These are phyloP conservation scores for Hemerocallis citrina DNA, from an alignment of 106 monocot species.

Conservation along the genomic window DNA sequence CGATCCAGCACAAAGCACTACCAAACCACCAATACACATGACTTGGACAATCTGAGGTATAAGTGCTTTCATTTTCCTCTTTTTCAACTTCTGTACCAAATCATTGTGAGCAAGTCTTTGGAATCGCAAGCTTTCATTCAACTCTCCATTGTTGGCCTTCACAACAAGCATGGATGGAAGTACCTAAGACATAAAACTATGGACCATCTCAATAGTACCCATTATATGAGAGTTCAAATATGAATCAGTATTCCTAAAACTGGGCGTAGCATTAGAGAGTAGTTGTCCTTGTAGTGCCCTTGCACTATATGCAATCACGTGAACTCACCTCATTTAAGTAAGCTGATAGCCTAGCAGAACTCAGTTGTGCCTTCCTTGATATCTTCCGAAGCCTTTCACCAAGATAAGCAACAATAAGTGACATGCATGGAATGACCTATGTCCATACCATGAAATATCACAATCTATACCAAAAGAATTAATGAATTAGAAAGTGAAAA, in stretches of 20 bases:
- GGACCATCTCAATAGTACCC: constrained; percentile 10
- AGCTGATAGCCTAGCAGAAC: constrained; percentile 52
- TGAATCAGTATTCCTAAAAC: background rate
- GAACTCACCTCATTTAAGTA: constrained; percentile 67
- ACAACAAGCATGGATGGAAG: constrained; percentile 72
- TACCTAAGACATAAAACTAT: constrained; percentile 34
- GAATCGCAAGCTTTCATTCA: constrained; percentile 50
- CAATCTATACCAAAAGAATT: background rate
- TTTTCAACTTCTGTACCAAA: constrained; percentile 28
- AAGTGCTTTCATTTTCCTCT: constrained; percentile 74
- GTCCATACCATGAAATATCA: constrained; percentile 3
- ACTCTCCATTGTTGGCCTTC: constrained; percentile 69
- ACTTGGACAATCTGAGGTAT: constrained; percentile 62
- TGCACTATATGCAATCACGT: background rate
- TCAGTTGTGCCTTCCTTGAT: constrained; percentile 48
- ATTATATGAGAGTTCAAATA: constrained; percentile 1
- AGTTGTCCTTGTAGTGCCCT: background rate
- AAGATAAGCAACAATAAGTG: constrained; percentile 38
- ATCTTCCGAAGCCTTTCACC: constrained; percentile 51
- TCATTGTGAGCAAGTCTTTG: constrained; percentile 51
- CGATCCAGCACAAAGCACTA: constrained; percentile 42
- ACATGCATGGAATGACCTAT: constrained; percentile 61
- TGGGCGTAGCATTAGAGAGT: background rate
- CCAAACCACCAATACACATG: constrained; percentile 45
- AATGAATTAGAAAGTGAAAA: background rate